These are phyloP conservation scores for Pichia sp. DNA, from an alignment of 1,139 yeast genomes.

Conservation along the genomic window DNA sequence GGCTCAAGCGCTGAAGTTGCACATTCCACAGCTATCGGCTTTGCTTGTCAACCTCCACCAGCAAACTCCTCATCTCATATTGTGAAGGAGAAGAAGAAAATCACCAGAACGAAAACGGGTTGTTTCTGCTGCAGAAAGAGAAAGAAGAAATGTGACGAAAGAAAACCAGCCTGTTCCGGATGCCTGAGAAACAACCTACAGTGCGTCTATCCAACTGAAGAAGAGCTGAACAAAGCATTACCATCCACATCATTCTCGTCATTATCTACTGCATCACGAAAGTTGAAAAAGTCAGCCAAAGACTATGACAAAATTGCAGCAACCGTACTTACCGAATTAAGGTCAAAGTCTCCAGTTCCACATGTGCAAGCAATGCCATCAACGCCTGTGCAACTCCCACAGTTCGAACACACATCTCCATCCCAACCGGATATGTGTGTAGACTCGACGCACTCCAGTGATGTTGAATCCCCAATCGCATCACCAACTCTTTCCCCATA, in stretches of 20 bases:
- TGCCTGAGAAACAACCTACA: conserved; percentile 36
- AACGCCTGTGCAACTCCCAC: too few species aligned
- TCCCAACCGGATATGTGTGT: conserved; percentile 11
- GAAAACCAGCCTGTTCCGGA: conserved; percentile 41
- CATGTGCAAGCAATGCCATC: too few species aligned
- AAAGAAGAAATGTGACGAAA: conserved; percentile 51
- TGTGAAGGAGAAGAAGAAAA: conserved; percentile 22
- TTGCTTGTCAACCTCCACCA: not conserved
- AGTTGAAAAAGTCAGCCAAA: conserved; percentile 1
- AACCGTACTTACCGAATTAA: conserved; percentile 7
- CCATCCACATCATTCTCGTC: not conserved
- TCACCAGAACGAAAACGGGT: conserved; percentile 31
- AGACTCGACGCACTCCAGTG: conserved; percentile 14
- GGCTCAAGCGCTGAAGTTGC: not conserved
- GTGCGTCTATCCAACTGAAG: conserved; percentile 37
- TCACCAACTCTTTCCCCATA: conserved; percentile 18
- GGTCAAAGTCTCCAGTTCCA: too few species aligned
- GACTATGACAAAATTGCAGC: conserved; percentile 1
- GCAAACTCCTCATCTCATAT: conserved; percentile 1
- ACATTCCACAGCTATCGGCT: not conserved
- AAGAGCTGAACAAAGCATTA: conserved; percentile 13
- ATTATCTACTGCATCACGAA: conserved; percentile 1
- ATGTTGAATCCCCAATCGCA: conserved; percentile 19
- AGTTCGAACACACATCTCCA: too few species aligned
- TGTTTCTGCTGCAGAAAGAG: conserved; percentile 39